phyloP scores from a whole-genome alignment of 768 basidiomycete species.

The Gloeostereum incarnatum region DNA sequence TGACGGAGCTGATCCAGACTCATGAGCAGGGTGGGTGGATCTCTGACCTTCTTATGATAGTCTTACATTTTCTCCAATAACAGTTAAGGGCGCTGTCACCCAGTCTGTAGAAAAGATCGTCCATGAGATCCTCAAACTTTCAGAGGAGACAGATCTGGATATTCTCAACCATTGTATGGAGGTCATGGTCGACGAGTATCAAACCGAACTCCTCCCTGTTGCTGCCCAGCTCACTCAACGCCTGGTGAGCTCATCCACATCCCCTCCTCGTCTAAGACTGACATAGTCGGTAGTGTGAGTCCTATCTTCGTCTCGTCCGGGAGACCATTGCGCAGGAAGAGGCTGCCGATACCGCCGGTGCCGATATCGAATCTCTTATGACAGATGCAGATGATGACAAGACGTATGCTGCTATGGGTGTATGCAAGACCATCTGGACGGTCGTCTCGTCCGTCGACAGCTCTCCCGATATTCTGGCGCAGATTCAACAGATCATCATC shows the following conservation, averaged over 20 bases:
- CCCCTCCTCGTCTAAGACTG: background rate
- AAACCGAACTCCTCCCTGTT: constrained; percentile 76
- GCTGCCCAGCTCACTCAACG: constrained; percentile 72
- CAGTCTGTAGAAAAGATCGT: constrained; percentile 82
- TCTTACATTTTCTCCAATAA: background rate
- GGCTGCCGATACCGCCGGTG: constrained; percentile 27
- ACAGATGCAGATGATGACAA: constrained; percentile 71
- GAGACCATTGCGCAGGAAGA: constrained; percentile 56
- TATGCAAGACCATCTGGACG: constrained; percentile 81
- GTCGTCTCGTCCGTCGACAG: constrained; percentile 69
- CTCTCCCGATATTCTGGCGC: constrained; percentile 62
- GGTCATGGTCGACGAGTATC: constrained; percentile 79
- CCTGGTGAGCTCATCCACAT: constrained; percentile 38
- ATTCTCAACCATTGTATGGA: constrained; percentile 78
- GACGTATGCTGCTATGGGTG: constrained; percentile 80
- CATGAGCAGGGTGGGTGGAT: constrained; percentile 49
- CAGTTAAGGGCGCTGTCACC: constrained; percentile 61
- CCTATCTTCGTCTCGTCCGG: constrained; percentile 69
- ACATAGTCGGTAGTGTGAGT: constrained; percentile 48
- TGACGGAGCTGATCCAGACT: constrained; percentile 64
- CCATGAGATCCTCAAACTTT: constrained; percentile 81
- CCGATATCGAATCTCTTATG: constrained; percentile 48
- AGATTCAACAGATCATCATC: constrained; percentile 76
- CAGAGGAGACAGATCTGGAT: constrained; percentile 88
- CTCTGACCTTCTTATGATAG: constrained; percentile 7